These are phyloP conservation scores for Thalassiosira sp. DNA, from an alignment of 352 stramenopile species.

Conservation along the genomic window DNA sequence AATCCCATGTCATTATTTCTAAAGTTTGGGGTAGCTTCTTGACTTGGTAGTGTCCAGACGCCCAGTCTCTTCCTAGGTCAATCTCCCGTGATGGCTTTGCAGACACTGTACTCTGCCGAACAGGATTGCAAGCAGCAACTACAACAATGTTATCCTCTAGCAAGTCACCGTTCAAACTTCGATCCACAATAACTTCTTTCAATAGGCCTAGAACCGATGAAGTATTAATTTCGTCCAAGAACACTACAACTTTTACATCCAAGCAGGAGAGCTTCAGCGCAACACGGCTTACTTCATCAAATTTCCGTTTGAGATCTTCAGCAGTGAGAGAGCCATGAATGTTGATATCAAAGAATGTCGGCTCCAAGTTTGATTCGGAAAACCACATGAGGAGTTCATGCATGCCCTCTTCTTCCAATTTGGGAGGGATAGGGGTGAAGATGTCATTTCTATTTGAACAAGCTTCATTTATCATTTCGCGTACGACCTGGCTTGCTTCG, in stretches of 20 bases:
- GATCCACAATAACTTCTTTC: slow-evolving; percentile 77
- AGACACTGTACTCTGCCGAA: slow-evolving; percentile 25
- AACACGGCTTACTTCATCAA: slow-evolving; percentile 37
- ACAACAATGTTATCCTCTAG: slow-evolving; percentile 66
- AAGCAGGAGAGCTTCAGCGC: slow-evolving; percentile 22
- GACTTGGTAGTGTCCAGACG: slow-evolving; percentile 56
- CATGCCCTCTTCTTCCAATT: slow-evolving; percentile 2
- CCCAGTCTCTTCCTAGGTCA: slow-evolving; percentile 51
- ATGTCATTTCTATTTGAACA: slow-evolving; percentile 31
- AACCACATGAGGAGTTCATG: slow-evolving; percentile 42
- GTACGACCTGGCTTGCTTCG: slow-evolving; percentile 10
- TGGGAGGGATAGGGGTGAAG: slow-evolving; percentile 29
- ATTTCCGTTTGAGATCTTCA: slow-evolving; percentile 39
- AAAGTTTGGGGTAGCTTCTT: slow-evolving; percentile 36
- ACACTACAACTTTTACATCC: slow-evolving; percentile 50
- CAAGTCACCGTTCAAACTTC: slow-evolving; percentile 44
- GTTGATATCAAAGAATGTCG: slow-evolving; percentile 63
- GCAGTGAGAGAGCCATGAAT: slow-evolving; percentile 51
- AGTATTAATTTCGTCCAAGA: slow-evolving; percentile 78
- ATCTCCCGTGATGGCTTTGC: slow-evolving; percentile 29
- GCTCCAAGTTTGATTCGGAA: slow-evolving; percentile 39
- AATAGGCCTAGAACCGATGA: slow-evolving; percentile 59
- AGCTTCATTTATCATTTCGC: slow-evolving; percentile 17
- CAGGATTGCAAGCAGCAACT: slow-evolving; percentile 71
- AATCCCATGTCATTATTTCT: slow-evolving; percentile 52